Evolutionary conservation across 306 rosid species (phyloP), one percentile per base, ranked within the genome.

Genomic region (Prosopis cineraria): DNA sequence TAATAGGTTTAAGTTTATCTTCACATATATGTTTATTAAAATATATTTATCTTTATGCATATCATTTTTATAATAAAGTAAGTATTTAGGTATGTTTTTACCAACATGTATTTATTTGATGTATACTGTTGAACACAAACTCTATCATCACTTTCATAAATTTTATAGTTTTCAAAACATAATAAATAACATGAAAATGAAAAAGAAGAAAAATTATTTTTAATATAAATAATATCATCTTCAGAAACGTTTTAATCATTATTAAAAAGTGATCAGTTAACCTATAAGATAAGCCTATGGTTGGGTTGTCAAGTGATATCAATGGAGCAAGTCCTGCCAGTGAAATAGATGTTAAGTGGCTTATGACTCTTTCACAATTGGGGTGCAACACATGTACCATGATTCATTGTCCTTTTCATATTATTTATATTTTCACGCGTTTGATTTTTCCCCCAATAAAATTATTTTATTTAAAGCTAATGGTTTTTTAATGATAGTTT

Each of bases 261-360:
- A 50, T 50, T 52, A 20, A 52, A 52, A 20, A 22, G 6, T 58
- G 17, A 58, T 58, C 13, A 27, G 9, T 25, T 29, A 27, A 5
- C 65, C 14, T 58, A 13, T 58, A 25, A 27, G 37, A 58, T 27
- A 58, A 27, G 36, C 67, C 67, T 6, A 60, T 30, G 6, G 67
- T 24, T 30, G 65, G 36, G 65, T 58, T 58, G n/a, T 58, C 36
- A 13, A 27, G 65, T 58, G 36, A 58, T 29, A 7, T 25, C 9
- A 16, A 60, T 60, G 40, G 24, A 13, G 40, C 30, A 31, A 24
- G 1, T 60, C 22, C 40, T 68, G 13, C 85, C 85, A 81, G 75
- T 85, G 40, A 68, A 70, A 29, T 65, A 36, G 24, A 55, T 64
- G 41, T 56, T 81, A 65, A 81, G 85, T 85, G 88, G 84, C 71